A percentile compares a stretch with the other conserved stretches of the same genome.
Conservation (phyloP, 306 rosid genomes). For the Dicorynia guianensis region DNA sequence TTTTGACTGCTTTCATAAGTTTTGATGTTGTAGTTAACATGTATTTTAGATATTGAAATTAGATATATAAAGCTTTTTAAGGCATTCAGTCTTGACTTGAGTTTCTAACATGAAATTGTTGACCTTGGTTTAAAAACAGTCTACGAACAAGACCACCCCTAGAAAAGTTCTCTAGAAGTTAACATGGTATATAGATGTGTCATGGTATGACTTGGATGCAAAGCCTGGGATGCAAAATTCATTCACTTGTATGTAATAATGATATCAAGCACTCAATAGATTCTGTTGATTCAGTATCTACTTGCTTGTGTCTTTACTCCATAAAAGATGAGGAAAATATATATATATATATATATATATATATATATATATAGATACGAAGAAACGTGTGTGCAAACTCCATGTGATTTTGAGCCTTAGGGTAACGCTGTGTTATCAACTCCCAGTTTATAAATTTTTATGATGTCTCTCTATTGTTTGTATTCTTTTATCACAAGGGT, state of each 20-base stretch:
- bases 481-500: slow-evolving; percentile 13
- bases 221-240: neutral
- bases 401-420: neutral
- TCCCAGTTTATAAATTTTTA: neutral
- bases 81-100: neutral
- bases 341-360: no score
- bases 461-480: neutral
- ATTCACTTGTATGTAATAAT: neutral
- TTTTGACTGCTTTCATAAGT: no score
- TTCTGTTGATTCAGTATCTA: neutral
- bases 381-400: neutral
- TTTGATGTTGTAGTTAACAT: no score
- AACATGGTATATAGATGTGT: neutral
- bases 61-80: neutral
- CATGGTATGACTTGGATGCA: neutral
- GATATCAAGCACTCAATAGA: neutral
- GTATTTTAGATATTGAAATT: no score
- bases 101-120: neutral
- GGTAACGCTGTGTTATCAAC: neutral
- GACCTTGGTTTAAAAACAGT: neutral
- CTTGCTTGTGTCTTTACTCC: neutral
- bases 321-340: neutral
- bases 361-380: neutral
- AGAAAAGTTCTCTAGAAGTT: neutral
- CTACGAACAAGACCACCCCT: neutral